Percentiles rank a stretch among this genome's conserved stretches.
Conservation (phyloP, 805 yeast genomes). For the Pichia membranifaciens region DNA sequence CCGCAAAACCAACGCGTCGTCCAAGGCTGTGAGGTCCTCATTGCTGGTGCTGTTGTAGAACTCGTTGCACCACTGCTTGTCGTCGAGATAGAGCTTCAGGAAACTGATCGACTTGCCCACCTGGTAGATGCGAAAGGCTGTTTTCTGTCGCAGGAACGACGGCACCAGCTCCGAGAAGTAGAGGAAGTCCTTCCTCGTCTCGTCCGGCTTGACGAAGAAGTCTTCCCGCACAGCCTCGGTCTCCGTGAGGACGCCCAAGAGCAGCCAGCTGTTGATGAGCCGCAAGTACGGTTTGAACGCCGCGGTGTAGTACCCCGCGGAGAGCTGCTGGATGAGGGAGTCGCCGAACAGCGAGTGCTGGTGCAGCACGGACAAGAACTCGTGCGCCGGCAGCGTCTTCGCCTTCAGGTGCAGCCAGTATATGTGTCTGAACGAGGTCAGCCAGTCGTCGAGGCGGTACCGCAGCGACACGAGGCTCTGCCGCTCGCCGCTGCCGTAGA, state of each 20-base stretch:
- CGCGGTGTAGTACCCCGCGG: slow-evolving; percentile 39
- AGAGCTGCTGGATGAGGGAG: slow-evolving; percentile 36
- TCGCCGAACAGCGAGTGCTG: slow-evolving; percentile 62
- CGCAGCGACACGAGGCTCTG: slow-evolving; percentile 4
- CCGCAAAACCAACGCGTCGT: slow-evolving; percentile 30
- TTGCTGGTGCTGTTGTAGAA: slow-evolving; percentile 9
- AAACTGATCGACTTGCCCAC: slow-evolving; percentile 68
- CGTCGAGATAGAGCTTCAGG: slow-evolving; percentile 8
- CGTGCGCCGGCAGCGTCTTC: slow-evolving; percentile 35
- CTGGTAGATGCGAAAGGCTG: slow-evolving; percentile 46
- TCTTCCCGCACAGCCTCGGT: slow-evolving; percentile 41
- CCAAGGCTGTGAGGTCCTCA: slow-evolving; percentile 26
- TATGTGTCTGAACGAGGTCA: slow-evolving; percentile 53
- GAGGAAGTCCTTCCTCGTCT: neutral
- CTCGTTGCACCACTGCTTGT: slow-evolving; percentile 8
- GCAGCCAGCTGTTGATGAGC: slow-evolving; percentile 59
- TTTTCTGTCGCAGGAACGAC: slow-evolving; percentile 33
- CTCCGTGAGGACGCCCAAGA: slow-evolving; percentile 49
- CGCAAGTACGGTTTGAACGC: slow-evolving; percentile 56
- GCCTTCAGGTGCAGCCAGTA: slow-evolving; percentile 37
- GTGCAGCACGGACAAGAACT: slow-evolving; percentile 49
- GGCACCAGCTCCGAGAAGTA: slow-evolving; percentile 36
- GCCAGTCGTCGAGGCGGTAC: slow-evolving; percentile 42
- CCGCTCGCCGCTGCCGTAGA: neutral
- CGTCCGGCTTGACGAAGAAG: slow-evolving; percentile 43